phyloP scores from a whole-genome alignment of 768 basidiomycete genomes.

The Calocybe gangraenosa region DNA sequence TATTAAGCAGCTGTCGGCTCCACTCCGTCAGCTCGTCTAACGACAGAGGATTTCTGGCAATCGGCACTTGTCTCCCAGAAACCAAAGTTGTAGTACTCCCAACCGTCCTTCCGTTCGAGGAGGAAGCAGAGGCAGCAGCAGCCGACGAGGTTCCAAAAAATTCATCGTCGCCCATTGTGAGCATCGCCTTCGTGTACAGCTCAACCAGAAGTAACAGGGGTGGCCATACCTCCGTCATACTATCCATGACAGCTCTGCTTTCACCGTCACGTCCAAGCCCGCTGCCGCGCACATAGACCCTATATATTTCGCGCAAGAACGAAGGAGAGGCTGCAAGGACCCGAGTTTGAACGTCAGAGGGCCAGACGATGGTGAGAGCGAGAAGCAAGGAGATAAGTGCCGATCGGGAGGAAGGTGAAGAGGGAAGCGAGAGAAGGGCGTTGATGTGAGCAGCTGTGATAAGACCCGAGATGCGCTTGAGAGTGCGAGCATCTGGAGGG shows the following conservation, averaged over 20 bases:
- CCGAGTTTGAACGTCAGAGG: slow-evolving; percentile 43
- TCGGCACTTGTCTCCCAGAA: not conserved
- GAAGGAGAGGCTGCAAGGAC: slow-evolving; percentile 57
- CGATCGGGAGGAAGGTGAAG: slow-evolving; percentile 32
- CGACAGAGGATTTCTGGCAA: slow-evolving; percentile 68
- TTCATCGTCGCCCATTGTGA: slow-evolving; percentile 96
- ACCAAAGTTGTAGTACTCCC: not conserved
- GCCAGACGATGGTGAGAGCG: slow-evolving; percentile 57
- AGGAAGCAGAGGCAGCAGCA: not conserved
- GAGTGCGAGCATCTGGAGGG: slow-evolving; percentile 54
- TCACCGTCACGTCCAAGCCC: slow-evolving; percentile 57
- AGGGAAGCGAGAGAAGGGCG: slow-evolving; percentile 45
- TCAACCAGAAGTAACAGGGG: slow-evolving; percentile 76
- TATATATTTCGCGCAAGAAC: slow-evolving; percentile 72
- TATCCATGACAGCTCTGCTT: slow-evolving; percentile 21
- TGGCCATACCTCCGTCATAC: slow-evolving; percentile 47
- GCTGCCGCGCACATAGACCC: slow-evolving; percentile 57
- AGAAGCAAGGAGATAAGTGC: slow-evolving; percentile 57
- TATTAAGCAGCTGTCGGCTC: slow-evolving; percentile 74
- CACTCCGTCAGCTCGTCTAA: slow-evolving; percentile 79
- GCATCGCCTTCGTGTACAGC: slow-evolving; percentile 76
- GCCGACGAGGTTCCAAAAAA: slow-evolving; percentile 59
- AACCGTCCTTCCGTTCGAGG: not conserved
- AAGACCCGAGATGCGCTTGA: slow-evolving; percentile 59
- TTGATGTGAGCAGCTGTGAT: slow-evolving; percentile 49